phyloP scores from a whole-genome alignment of 768 basidiomycete genomes.

The Leccinum longicurvipes region DNA sequence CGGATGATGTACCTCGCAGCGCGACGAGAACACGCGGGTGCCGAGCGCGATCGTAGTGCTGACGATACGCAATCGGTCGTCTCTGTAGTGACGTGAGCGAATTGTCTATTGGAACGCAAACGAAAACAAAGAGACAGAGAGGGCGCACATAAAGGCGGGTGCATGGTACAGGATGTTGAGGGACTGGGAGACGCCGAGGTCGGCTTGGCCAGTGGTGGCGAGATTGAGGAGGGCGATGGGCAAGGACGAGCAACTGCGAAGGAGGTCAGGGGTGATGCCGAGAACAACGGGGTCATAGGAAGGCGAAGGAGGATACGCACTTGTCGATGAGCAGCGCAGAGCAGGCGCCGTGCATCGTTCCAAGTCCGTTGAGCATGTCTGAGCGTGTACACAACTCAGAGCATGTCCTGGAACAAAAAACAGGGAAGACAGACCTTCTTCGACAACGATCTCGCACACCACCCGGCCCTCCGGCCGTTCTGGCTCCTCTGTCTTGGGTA shows the following conservation, averaged over 20 bases:
- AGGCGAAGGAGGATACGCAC: slow-evolving; percentile 29
- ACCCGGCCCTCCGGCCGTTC: slow-evolving; percentile 42
- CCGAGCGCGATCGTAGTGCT: slow-evolving; percentile 52
- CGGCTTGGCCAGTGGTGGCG: slow-evolving; percentile 24
- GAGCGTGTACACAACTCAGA: background rate
- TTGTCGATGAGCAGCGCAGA: slow-evolving; percentile 52
- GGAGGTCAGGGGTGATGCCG: no score
- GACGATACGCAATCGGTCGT: slow-evolving; percentile 49
- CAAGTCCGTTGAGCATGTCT: slow-evolving; percentile 55
- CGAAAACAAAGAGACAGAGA: background rate
- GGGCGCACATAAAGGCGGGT: slow-evolving; percentile 44
- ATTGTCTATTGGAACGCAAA: background rate
- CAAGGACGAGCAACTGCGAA: slow-evolving; percentile 47
- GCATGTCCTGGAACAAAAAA: background rate
- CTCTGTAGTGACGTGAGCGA: slow-evolving; percentile 27
- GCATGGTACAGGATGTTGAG: slow-evolving; percentile 54
- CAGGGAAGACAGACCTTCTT: slow-evolving; percentile 36
- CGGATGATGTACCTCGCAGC: slow-evolving; percentile 42
- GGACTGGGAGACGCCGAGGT: slow-evolving; percentile 46
- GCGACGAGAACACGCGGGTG: slow-evolving; percentile 43
- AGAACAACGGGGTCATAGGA: background rate
- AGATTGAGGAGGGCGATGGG: slow-evolving; percentile 37
- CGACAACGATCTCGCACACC: slow-evolving; percentile 41
- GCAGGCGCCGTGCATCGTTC: slow-evolving; percentile 55
- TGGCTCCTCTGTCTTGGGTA: slow-evolving; percentile 43